Evolutionary conservation across 441 rosid genomes (phyloP).

Genomic region (Rhodomyrtus psidioides): DNA sequence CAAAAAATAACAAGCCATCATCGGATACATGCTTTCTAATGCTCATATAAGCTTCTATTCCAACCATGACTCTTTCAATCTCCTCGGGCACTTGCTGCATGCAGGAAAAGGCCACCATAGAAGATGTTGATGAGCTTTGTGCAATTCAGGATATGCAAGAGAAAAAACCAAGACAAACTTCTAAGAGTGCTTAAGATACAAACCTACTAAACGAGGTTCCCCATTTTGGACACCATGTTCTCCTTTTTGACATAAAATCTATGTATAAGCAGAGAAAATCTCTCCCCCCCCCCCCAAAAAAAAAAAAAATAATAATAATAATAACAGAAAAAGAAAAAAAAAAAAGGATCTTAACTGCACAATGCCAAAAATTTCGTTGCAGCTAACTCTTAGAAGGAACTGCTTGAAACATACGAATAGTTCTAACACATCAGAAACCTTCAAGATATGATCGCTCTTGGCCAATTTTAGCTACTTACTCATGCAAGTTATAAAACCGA

Average conservation of each 20-base stretch:
- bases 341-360: neutral
- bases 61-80: constrained; percentile 91
- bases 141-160: neutral
- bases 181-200: neutral
- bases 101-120: neutral
- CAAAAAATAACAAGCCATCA: constrained; percentile 62
- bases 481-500: neutral
- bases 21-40: constrained; percentile 72
- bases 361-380: neutral
- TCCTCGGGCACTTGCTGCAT: constrained; percentile 98
- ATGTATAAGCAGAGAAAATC: neutral
- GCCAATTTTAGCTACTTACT: neutral
- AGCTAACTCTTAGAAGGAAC: neutral
- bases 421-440: neutral
- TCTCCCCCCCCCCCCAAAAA: neutral
- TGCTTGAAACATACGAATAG: neutral
- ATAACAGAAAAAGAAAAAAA: neutral
- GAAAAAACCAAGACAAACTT: neutral
- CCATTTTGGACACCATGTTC: neutral
- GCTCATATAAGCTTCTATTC: constrained; percentile 93
- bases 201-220: neutral
- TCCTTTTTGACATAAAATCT: neutral
- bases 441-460: neutral
- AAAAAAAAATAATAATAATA: too few relatives aligned
- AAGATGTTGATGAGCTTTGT: neutral